Evolutionary conservation across 306 rosid genomes (phyloP), one percentile per base, ranked within the genome.

Genomic region (Cicer judaicum): DNA sequence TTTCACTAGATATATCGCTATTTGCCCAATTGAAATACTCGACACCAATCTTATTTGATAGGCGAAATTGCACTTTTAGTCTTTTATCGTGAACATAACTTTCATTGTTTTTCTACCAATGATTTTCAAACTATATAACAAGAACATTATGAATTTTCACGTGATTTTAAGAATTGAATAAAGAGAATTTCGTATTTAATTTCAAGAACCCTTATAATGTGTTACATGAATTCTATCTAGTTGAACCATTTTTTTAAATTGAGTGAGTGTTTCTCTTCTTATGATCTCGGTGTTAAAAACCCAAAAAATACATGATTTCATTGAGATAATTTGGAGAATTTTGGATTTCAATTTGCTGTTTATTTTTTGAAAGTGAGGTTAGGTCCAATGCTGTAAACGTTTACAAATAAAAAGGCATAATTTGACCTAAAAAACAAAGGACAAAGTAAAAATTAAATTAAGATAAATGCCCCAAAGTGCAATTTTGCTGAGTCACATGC

Each of bases 11-110:
- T 41, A 61, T 48, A 10, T 48, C 63, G 54, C 46, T 36, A 69
- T 69, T 47, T 47, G 75, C 49, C 60, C 38, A 59, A 77, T 34
- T 47, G 38, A 68, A 62, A 57, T 13, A 44, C 69, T 29, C 14
- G 3, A 21, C 43, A 65, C 72, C 44, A 3, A 65, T 65, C 13
- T 41, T 43, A 16, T 41, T 40, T 18, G 12, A 12, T 12, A 13
- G 54, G 2, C 18, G 0, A 48, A 48, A 11, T 48, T 2, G 34
- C 34, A 13, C 54, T 11, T 13, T 48, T 13, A 11, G 6, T 48
- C 54, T 48, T 48, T 13, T 11, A 48, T 11, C 0, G 4, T 24
- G 4, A 7, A 41, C 9, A 49, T 49, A 0, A 49, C 54, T 49
- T 49, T 49, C 54, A 49, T 12, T 49, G 7, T 49, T 49, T 13